These are phyloP conservation scores for Phytophthora crassamura DNA, from an alignment of 352 stramenopile species.

Conservation along the genomic window DNA sequence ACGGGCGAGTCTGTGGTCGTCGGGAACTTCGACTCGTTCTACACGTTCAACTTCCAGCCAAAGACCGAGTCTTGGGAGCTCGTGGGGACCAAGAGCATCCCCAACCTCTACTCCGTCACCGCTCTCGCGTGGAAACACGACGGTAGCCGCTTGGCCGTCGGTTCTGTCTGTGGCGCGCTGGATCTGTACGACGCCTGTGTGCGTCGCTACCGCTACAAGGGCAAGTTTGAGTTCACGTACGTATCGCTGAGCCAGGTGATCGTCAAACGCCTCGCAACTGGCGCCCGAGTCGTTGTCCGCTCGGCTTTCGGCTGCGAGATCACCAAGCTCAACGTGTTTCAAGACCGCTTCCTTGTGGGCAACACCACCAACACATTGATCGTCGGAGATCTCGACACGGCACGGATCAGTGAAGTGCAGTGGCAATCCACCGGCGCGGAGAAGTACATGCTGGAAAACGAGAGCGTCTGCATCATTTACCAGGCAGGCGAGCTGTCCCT, in stretches of 20 bases:
- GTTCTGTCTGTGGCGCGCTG: slow-evolving; percentile 90
- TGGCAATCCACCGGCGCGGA: slow-evolving; percentile 90
- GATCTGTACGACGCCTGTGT: slow-evolving; percentile 95
- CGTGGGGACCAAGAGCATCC: slow-evolving; percentile 82
- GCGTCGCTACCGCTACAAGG: slow-evolving; percentile 92
- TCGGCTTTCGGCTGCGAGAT: slow-evolving; percentile 94
- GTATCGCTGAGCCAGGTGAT: slow-evolving; percentile 94
- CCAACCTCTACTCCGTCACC: slow-evolving; percentile 94
- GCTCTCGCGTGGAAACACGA: slow-evolving; percentile 93
- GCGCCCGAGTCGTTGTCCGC: slow-evolving; percentile 87
- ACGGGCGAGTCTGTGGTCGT: slow-evolving; percentile 93
- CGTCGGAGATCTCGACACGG: slow-evolving; percentile 91
- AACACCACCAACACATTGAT: slow-evolving; percentile 94
- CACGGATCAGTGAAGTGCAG: slow-evolving; percentile 93
- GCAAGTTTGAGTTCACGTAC: slow-evolving; percentile 96
- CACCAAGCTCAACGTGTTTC: slow-evolving; percentile 95
- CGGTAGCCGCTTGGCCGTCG: slow-evolving; percentile 89
- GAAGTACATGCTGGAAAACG: slow-evolving; percentile 97
- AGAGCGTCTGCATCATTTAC: slow-evolving; percentile 91
- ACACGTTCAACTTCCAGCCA: slow-evolving; percentile 89
- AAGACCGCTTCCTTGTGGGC: slow-evolving; percentile 91
- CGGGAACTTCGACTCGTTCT: slow-evolving; percentile 95
- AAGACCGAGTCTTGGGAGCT: slow-evolving; percentile 89
- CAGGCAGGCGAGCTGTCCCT: slow-evolving; percentile 92
- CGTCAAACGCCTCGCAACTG: slow-evolving; percentile 91